phyloP scores from a whole-genome alignment of 192 early-diverging fungal species.

The Coemansia reversa region DNA sequence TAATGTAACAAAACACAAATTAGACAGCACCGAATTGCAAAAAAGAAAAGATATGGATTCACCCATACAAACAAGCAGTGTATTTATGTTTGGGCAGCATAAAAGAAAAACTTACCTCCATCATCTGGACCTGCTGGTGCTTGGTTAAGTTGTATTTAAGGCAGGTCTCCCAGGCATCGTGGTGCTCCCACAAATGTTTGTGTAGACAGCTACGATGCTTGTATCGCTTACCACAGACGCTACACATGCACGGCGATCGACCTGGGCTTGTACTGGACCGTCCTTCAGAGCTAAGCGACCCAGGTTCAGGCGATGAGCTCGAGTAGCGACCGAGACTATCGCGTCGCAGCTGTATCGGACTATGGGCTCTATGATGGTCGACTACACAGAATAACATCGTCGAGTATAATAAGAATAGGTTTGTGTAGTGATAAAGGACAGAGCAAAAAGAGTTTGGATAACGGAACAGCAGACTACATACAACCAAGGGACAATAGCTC shows the following conservation, averaged over 20 bases:
- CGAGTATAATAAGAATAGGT: background rate
- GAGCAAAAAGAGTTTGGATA: too few species aligned
- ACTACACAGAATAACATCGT: constrained; percentile 19
- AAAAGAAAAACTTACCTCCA: constrained; percentile 54
- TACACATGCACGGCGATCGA: constrained; percentile 53
- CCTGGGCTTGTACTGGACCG: constrained; percentile 50
- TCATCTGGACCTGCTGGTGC: constrained; percentile 68
- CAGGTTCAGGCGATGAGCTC: constrained; percentile 41
- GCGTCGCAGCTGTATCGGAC: constrained; percentile 22
- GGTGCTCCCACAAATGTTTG: constrained; percentile 66
- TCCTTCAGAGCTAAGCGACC: constrained; percentile 33
- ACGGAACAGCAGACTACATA: too few species aligned
- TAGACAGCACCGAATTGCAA: background rate
- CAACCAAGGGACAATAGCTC: too few species aligned
- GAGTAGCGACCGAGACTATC: constrained; percentile 39
- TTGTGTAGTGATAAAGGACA: background rate
- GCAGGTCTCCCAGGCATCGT: constrained; percentile 62
- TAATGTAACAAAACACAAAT: background rate
- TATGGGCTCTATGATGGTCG: constrained; percentile 15
- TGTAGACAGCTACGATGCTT: constrained; percentile 63
- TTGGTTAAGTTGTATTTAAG: constrained; percentile 64
- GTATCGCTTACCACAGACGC: constrained; percentile 61
- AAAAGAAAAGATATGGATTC: background rate
- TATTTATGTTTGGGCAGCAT: too few species aligned
- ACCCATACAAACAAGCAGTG: background rate